Evolutionary conservation across 2,329 filamentous ascomycete species (phyloP), one percentile per base, ranked within the genome.

Genomic region (Alternaria panax): DNA sequence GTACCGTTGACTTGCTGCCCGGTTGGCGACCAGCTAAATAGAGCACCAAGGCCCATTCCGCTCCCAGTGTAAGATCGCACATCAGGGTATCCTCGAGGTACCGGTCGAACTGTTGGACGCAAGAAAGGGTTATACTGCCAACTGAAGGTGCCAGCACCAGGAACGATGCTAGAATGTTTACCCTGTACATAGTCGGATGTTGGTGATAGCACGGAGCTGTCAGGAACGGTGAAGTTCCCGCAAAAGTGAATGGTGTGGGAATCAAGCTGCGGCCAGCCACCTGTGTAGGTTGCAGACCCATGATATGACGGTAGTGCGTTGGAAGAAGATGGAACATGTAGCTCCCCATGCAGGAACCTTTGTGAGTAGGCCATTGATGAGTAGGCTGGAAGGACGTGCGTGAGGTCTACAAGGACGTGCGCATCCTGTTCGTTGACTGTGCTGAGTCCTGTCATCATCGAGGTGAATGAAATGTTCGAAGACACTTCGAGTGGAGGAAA

Each of bases 21-120:
- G 1, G 71, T 73, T 1, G 68, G 65, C 62, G 70, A 57, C 65
- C 82, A 85, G 2, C 73, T 77, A 53, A 84, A 84, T 4, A 84
- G 60, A 1, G 80, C 81, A 1, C 82, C 82, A 3, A 84, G 71
- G n/a, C 47, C 54, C 47, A 46, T 57, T 6, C 47, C 54, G 32
- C 82, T 79, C 51, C 83, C 54, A 18, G 57, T 25, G 9, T 59
- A 59, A 24, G 50, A 50, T 18, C 51, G 43, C 25, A 54, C 22
- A 12, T 50, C 51, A 38, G 43, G 7, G 36, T 54, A 59, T 20
- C 38, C 45, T 28, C 45, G 18, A 4, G 24, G 51, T 1, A 54
- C 20, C 2, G 56, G 56, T 18, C 51, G 42, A 11, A 8, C 22
- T 9, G 48, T 51, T 20, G 40, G 34, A 16, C 38, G 38, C 38